These are phyloP conservation scores for Termitomyces sp. DNA, from an alignment of 768 basidiomycete species.

Conservation along the genomic window DNA sequence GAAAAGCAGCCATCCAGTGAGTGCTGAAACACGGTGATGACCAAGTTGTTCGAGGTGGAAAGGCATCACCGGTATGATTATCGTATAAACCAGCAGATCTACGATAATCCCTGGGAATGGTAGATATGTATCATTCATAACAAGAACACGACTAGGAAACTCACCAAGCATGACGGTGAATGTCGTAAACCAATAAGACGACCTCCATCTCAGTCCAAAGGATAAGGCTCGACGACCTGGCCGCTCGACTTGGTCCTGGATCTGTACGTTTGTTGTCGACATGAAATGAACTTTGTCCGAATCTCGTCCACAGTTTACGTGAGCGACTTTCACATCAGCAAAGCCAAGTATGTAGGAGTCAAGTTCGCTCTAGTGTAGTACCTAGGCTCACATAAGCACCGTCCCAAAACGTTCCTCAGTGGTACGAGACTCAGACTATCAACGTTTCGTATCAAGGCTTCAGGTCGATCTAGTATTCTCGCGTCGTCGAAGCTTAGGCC, in stretches of 20 bases:
- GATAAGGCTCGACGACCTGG: constrained; percentile 26
- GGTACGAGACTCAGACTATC: too few species aligned
- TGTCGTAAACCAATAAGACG: constrained; percentile 57
- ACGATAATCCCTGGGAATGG: constrained; percentile 37
- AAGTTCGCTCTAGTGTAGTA: too few species aligned
- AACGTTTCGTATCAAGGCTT: too few species aligned
- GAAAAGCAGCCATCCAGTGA: constrained; percentile 61
- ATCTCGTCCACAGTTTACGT: background rate
- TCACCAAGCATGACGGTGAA: constrained; percentile 50
- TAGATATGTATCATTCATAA: background rate
- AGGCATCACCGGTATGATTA: constrained; percentile 63
- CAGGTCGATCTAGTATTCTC: too few species aligned
- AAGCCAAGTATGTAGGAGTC: background rate
- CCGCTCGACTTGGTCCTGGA: background rate
- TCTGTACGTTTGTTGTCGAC: background rate
- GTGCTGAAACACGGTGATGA: constrained; percentile 44
- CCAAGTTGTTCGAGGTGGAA: constrained; percentile 55
- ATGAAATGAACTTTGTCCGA: background rate
- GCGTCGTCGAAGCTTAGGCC: too few species aligned
- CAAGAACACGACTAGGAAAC: constrained; percentile 15
- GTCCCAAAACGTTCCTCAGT: too few species aligned
- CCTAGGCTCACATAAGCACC: too few species aligned
- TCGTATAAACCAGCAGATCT: constrained; percentile 60
- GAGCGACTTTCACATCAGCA: background rate
- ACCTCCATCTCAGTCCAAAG: constrained; percentile 54